phyloP scores from a whole-genome alignment of 495 filamentous ascomycete genomes.

The Paragyromitra xinjiangensis region DNA sequence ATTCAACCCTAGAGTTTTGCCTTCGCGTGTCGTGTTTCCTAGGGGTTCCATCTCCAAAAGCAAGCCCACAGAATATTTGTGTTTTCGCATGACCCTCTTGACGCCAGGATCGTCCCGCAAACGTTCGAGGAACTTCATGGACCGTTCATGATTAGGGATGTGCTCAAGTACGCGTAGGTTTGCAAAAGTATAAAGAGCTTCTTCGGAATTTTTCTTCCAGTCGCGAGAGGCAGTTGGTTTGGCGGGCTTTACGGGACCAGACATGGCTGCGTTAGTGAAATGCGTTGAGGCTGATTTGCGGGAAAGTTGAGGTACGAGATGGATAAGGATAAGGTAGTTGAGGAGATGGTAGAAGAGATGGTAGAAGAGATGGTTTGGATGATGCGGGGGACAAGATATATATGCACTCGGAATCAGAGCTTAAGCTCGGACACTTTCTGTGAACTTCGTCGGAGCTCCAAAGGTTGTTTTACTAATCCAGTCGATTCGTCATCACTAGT shows the following conservation, averaged over 20 bases:
- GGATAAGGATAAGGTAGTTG: not conserved
- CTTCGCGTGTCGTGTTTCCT: constrained; percentile 79
- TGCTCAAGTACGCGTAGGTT: constrained; percentile 77
- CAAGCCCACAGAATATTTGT: constrained; percentile 84
- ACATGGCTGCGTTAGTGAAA: constrained; percentile 20
- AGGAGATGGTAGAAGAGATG: constrained; percentile 17
- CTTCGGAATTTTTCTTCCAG: constrained; percentile 42
- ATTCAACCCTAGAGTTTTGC: constrained; percentile 85
- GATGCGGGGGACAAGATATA: constrained; percentile 11
- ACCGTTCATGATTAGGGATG: constrained; percentile 70
- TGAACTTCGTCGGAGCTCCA: constrained; percentile 39
- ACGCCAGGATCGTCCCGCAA: constrained; percentile 87
- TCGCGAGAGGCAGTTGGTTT: constrained; percentile 31
- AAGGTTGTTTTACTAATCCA: constrained; percentile 34
- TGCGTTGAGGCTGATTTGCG: not conserved
- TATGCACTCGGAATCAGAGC: not conserved
- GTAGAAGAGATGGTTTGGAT: not conserved
- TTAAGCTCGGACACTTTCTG: constrained; percentile 24
- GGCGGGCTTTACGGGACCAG: constrained; percentile 37
- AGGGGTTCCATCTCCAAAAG: constrained; percentile 95
- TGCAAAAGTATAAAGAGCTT: constrained; percentile 76
- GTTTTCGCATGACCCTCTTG: constrained; percentile 77
- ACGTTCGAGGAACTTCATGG: constrained; percentile 76
- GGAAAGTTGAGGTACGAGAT: not conserved
- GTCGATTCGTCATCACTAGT: constrained; percentile 40